Conservation (phyloP, 176 grass and related monocot species). For the Calamus simplicifolius region DNA sequence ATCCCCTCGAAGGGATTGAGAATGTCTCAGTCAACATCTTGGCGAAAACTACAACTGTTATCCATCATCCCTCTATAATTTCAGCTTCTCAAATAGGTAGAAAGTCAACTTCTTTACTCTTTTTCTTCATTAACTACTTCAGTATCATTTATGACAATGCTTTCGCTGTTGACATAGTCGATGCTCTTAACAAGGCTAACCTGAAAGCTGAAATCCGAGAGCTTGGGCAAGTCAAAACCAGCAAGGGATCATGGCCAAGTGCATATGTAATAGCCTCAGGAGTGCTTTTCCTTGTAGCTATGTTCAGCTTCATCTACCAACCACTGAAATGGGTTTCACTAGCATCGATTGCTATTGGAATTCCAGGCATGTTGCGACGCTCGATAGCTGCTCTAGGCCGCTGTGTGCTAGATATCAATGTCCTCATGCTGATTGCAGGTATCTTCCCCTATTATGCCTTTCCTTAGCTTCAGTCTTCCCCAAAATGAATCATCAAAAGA, state of each 20-base stretch:
- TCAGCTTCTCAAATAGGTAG: slow-evolving; percentile 10
- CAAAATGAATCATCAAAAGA: not conserved
- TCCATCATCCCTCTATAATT: slow-evolving; percentile 4
- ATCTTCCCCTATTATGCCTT: not conserved
- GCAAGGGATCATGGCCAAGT: not conserved
- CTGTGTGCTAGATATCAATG: not conserved
- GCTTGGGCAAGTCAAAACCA: not conserved
- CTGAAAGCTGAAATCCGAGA: slow-evolving; percentile 8
- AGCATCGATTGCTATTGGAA: not conserved
- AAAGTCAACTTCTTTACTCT: not conserved
- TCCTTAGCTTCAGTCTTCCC: not conserved
- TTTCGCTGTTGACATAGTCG: not conserved
- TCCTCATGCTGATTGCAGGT: slow-evolving; percentile 13
- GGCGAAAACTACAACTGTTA: not conserved
- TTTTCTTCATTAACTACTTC: not conserved
- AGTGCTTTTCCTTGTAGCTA: slow-evolving; percentile 1
- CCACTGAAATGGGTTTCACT: slow-evolving; percentile 2
- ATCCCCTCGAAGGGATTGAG: slow-evolving; percentile 2
- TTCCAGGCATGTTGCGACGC: not conserved
- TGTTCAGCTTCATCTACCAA: slow-evolving; percentile 1
- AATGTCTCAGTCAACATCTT: slow-evolving; percentile 7
- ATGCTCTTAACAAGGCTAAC: slow-evolving; percentile 3
- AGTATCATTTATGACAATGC: not conserved
- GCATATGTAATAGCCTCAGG: not conserved
- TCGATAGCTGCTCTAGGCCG: not conserved